Percentiles rank a stretch among this genome's conserved stretches.
Conservation (phyloP, 192 early-diverging fungal species). For the Entrophospora sp. region DNA sequence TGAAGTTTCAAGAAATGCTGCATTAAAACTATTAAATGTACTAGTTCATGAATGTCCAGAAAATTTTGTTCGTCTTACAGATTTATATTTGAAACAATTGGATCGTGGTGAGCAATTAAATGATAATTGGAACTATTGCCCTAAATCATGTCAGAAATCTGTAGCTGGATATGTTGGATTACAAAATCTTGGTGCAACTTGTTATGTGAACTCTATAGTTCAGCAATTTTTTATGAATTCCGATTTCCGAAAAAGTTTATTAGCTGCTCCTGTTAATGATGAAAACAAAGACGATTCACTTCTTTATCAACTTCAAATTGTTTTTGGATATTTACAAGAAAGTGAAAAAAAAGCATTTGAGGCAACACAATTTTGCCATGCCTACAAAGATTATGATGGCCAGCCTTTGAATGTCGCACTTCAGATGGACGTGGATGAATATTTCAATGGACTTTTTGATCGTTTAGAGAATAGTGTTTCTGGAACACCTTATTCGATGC, state of each 20-base stretch:
- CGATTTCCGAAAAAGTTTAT: constrained; percentile 36
- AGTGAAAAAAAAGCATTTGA: constrained; percentile 41
- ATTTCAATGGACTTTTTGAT: constrained; percentile 50
- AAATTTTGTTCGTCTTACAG: constrained; percentile 25
- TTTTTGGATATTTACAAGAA: constrained; percentile 42
- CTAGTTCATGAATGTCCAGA: constrained; percentile 21
- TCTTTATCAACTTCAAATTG: constrained; percentile 40
- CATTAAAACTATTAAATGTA: constrained; percentile 29
- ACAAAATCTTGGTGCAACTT: constrained; percentile 54
- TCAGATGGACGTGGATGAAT: constrained; percentile 56
- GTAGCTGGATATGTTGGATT: constrained; percentile 43
- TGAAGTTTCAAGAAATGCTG: constrained; percentile 30
- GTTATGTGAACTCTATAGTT: constrained; percentile 52
- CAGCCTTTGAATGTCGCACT: constrained; percentile 43
- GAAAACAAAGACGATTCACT: constrained; percentile 34
- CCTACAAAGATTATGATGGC: constrained; percentile 47
- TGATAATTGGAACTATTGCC: constrained; percentile 38
- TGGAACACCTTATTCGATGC: constrained; percentile 33
- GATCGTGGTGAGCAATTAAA: constrained; percentile 32
- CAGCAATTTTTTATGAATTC: constrained; percentile 56
- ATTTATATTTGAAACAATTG: constrained; percentile 28
- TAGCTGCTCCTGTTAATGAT: constrained; percentile 33
- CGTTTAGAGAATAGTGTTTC: constrained; percentile 42
- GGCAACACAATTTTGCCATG: constrained; percentile 34
- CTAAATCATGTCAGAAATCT: constrained; percentile 30